Base-by-base conservation (phyloP, 257 asterid species). In the Przewalskia tangutica region DNA sequence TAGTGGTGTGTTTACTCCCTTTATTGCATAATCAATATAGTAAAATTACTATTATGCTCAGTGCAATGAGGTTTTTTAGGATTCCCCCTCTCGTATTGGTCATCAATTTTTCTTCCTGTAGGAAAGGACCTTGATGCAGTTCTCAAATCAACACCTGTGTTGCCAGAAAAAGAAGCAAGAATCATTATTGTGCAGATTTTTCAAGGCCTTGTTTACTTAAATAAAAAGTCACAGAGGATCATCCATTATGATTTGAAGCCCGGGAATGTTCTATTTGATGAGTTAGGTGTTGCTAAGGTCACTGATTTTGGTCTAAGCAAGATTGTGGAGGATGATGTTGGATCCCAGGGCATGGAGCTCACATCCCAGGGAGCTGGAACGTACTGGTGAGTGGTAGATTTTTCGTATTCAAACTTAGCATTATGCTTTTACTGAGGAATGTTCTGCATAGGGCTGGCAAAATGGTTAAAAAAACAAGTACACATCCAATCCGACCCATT, bases 281-380 rank as follows among this genome's bases (percentile, higher is more conserved):
- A 96, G 85, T 83, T 89, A 63, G 94, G 97, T 53, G 83, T 90
- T 82, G 98, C 99, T 84, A 94, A 94, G 87, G 94, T 96, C 79
- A 94, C 99, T 51, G 99, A 96, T 91, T 96, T 96, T 84, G 99
- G 99, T 83, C 98, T 94, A 83, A 96, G 99, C 93, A 96, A 96
- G 95, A 96, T 96, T 67, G 97, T 96, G 79, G 99, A 94, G 90
- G 97, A 93, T 81, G 90, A 94, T 88, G 99, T 94, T 82, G 99
- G 99, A 80, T 96, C 99, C 77, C 97, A 93, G 86, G 99, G 99
- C 84, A 96, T 96, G 99, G 99, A 96, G 87, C 98, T 96, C 82
- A 96, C 99, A 3, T 96, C 99, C 54, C 99, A 96, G 86, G 99
- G 99, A 42, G 99, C 99, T 27, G 99, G 99, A 85, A 96, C 99